Base-by-base conservation (phyloP, 805 yeast genomes). In the Yamadazyma philogaea region DNA sequence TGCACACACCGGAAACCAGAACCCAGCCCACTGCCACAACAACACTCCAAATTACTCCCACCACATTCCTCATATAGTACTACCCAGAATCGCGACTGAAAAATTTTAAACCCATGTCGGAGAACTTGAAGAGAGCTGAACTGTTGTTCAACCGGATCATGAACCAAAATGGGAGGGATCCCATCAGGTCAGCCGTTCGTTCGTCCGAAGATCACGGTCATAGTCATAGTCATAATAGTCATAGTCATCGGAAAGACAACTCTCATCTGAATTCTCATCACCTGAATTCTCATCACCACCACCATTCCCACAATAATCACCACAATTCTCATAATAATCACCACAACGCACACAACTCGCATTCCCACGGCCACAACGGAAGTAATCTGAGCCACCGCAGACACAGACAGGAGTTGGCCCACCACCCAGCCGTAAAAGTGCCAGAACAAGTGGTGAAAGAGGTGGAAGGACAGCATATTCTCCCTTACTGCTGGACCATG, bases 401-500 rank as follows among this genome's bases (percentile, higher is more conserved):
- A 15, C 39, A 40, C 20, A 45, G 44, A 31, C 37, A 37, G 10
- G 45, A 42, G 17, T 26, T 44, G 10, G 14, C 34, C 12, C 47
- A 46, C 10, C 52, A 46, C 43, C 72, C 68, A 16, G 66, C 72
- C 14, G 52, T 61, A 18, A 60, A 64, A 42, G 53, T 64, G 32
- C 62, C 72, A 10, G 52, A 55, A 30, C 67, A 64, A 18, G 59
- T 64, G 6, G 52, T 67, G 34, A 22, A 24, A 8, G 41, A 43
- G 21, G 40, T 34, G n/a, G 53, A 56, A 10, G 49, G 54, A 30
- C 69, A 67, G 49, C 75, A 72, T 49, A 56, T 64, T 8, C 59
- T 74, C 44, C 72, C 73, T 14, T 72, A 70, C 53, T 65, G 75
- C 51, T 74, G 79, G 79, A 65, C 74, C 22, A 57, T 72, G 46